Base-by-base conservation (phyloP, 257 asterid species). In the Solanum clarkiae region DNA sequence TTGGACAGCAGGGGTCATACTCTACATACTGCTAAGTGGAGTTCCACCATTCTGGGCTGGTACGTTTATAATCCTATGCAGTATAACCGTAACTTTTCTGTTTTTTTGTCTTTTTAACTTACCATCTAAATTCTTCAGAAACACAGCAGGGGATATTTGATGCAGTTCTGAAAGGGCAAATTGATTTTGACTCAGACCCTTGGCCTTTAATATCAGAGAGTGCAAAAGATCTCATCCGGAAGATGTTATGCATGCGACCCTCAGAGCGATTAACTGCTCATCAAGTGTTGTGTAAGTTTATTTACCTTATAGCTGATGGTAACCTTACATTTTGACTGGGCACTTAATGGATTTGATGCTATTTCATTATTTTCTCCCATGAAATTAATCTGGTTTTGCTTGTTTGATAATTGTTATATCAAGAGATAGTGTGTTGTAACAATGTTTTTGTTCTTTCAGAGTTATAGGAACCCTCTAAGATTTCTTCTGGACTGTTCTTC, bases 21-120 rank as follows among this genome's bases (percentile, higher is more conserved):
- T 95, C 59, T 95, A 95, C 84, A 95, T 95, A 85, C 90, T 95
- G 88, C 91, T 95, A 36, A 94, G 98, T 85, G 99, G 99, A 65
- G 99, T 95, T 17, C 99, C 98, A 55, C 99, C 99, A 65, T 95
- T 95, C 90, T 95, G 99, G 99, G 99, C 99, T 66, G 99, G 99
- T 94, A 89, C 85, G 86, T 81, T 63, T 69, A 62, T 84, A 56
- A 26, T 53, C 60, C 32, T 68, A 66, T 51, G 17, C 26, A 68
- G 55, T 32, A 53, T 53, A 83, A 56, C 53, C 69, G 47, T 82
- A 69, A 44, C 32, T 44, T 59, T 26, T 56, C 77, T 40, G 56
- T 3, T 42, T 60, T 26, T 42, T 65, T 82, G 60, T 54, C 56
- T 10, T 4, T 88, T 89, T 82, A 60, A 70, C 85, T 83, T 45